Evolutionary conservation across 306 rosid species (phyloP), one percentile per base, ranked within the genome.

Genomic region (Sophora flavescens): DNA sequence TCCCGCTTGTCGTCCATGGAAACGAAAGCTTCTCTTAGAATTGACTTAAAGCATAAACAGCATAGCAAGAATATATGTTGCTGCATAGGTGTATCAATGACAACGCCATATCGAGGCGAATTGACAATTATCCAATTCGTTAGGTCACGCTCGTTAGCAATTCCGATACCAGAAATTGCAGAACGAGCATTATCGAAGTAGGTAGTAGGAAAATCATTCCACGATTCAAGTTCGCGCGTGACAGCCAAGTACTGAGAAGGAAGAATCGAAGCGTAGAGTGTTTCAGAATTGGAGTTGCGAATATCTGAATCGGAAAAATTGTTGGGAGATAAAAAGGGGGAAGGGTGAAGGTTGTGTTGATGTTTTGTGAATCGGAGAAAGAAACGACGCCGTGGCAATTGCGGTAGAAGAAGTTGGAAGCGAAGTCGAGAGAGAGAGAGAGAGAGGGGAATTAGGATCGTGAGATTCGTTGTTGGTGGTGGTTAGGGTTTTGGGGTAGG

Each of bases 61-160:
- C 81, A 83, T 14, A 95, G 87, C 62, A 80, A 71, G 57, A 74
- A 60, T 65, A 95, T 80, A 75, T 95, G 97, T 10, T 75, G 71
- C 71, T 86, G 82, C 93, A 83, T 80, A 47, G 93, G 72, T 10
- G 62, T 61, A 79, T 92, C 99, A 48, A 95, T 78, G 15, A 89
- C 84, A 35, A 87, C 51, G 10, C 97, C 97, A 56, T 81, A 86
- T 63, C 81, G 81, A 53, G 97, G 96, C 8, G 99, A 92, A 82
- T 84, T 92, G 2, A 78, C 57, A n/a, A 90, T 32, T 6, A 95
- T 76, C 97, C 97, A 90, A 28, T 39, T 36, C 22, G 14, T 61
- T 15, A 94, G 38, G 53, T 77, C 82, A 64, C 16, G 11, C 53
- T 79, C 86, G 63, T 75, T 74, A 14, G 77, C 59, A 53, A 53